Conservation (phyloP, 2,329 filamentous ascomycete genomes). For the Trichoderma atrobrunneum region DNA sequence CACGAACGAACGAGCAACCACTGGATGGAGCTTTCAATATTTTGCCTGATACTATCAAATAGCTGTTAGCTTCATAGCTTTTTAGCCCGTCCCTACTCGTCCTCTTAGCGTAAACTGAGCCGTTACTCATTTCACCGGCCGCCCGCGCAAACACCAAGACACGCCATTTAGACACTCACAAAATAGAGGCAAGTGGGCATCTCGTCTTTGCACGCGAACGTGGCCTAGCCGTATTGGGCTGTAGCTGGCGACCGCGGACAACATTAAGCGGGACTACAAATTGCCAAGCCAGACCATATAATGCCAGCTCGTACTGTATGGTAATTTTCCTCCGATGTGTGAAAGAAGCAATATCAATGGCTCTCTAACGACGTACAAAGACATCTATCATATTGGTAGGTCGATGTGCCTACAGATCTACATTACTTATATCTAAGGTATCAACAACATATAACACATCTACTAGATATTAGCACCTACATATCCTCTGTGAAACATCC, state of each 20-base stretch:
- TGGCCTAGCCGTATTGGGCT: slow-evolving; percentile 13
- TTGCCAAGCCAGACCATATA: not conserved
- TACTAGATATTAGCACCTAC: not conserved
- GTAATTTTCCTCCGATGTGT: not conserved
- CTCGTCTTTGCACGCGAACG: not conserved
- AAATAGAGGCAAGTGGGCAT: not conserved
- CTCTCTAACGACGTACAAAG: not conserved
- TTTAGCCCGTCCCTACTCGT: not conserved
- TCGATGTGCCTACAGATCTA: not conserved
- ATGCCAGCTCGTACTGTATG: not conserved
- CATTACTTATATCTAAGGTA: not conserved
- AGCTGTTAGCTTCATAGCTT: not conserved
- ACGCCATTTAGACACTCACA: not conserved
- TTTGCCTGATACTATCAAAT: not conserved
- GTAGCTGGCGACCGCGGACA: not conserved
- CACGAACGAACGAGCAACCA: not conserved
- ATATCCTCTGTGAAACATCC: not conserved
- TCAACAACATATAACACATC: not conserved
- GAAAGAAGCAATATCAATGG: not conserved
- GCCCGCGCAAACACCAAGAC: not conserved
- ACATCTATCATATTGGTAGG: not conserved
- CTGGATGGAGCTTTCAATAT: not conserved
- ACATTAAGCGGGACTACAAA: not conserved
- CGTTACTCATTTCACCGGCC: not conserved
- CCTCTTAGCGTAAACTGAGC: not conserved